Conservation (phyloP, 495 filamentous ascomycete genomes). For the Sabuloglossum arenarium region DNA sequence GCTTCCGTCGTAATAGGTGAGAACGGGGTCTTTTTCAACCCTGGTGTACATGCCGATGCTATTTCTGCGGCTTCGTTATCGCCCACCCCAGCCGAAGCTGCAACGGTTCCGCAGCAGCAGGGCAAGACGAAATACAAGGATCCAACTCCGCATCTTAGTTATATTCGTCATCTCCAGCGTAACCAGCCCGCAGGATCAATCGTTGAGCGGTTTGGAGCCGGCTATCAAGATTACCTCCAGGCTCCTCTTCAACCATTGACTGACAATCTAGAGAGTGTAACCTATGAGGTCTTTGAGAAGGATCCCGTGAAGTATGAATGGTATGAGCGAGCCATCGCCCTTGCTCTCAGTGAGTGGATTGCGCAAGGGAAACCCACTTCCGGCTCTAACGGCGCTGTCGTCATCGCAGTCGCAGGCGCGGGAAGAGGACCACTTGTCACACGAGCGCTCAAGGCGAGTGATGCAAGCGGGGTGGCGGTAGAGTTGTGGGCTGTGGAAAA, state of each 20-base stretch:
- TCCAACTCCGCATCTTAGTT: slow-evolving; percentile 48
- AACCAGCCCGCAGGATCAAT: slow-evolving; percentile 45
- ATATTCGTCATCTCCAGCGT: slow-evolving; percentile 65
- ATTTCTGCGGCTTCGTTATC: slow-evolving; percentile 22
- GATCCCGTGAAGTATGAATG: slow-evolving; percentile 95
- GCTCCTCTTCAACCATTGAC: slow-evolving; percentile 84
- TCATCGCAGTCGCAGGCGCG: slow-evolving; percentile 82
- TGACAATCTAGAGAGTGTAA: slow-evolving; percentile 90
- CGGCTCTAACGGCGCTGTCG: slow-evolving; percentile 43
- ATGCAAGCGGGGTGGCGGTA: slow-evolving; percentile 51
- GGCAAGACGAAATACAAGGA: slow-evolving; percentile 28
- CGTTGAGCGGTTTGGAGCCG: slow-evolving; percentile 49
- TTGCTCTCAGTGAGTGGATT: slow-evolving; percentile 66
- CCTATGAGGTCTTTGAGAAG: slow-evolving; percentile 97
- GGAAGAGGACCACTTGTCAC: slow-evolving; percentile 83
- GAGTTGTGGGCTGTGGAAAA: slow-evolving; percentile 89
- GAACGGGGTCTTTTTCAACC: background rate
- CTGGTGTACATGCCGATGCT: slow-evolving; percentile 8
- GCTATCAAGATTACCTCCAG: slow-evolving; percentile 89
- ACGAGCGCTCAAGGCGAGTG: slow-evolving; percentile 58
- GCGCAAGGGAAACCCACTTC: slow-evolving; percentile 49
- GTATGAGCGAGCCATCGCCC: slow-evolving; percentile 69
- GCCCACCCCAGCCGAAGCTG: slow-evolving; percentile 35
- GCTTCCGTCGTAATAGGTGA: slow-evolving; percentile 16
- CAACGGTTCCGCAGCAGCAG: slow-evolving; percentile 20